Evolutionary conservation across 163 green algal species (phyloP).

Genomic region (Scenedesmus sp.): DNA sequence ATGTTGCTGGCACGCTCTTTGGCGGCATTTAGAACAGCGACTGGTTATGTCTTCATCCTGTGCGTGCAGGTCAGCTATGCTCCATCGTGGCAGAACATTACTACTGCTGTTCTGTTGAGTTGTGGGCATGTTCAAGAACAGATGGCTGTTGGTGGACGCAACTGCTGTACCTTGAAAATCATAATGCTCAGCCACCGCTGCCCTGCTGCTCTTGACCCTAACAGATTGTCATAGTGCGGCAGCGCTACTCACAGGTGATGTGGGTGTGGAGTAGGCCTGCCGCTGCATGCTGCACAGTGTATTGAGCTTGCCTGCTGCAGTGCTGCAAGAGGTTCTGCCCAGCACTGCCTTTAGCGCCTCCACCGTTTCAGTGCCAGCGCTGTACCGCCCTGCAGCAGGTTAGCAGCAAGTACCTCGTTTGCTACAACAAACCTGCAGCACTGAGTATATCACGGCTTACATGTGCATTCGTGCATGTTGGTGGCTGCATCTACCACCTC

Average conservation of each 20-base stretch:
- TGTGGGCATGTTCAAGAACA: too few relatives aligned
- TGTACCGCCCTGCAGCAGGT: not conserved
- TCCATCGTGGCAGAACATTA: too few relatives aligned
- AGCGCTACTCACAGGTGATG: slow-evolving; percentile 8
- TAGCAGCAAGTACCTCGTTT: not conserved
- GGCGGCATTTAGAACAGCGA: too few relatives aligned
- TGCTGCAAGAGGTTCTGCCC: not conserved
- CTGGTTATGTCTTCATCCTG: too few relatives aligned
- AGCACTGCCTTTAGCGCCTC: not conserved
- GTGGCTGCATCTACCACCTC: not conserved
- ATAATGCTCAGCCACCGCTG: too few relatives aligned
- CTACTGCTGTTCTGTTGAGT: not conserved
- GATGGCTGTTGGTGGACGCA: too few relatives aligned
- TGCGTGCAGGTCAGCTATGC: too few relatives aligned
- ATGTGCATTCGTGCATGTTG: not conserved
- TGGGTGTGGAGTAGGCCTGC: slow-evolving; percentile 22
- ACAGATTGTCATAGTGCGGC: not conserved
- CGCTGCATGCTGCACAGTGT: not conserved
- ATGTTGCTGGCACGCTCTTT: too few relatives aligned
- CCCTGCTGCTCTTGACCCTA: not conserved
- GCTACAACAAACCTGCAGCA: not conserved
- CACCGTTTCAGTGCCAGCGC: not conserved
- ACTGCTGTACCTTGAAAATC: too few relatives aligned
- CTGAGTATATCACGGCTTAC: not conserved
- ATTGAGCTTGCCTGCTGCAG: not conserved